These are phyloP conservation scores for Lachancea lanzarotensis DNA, from an alignment of 805 yeast genomes.

Conservation along the genomic window DNA sequence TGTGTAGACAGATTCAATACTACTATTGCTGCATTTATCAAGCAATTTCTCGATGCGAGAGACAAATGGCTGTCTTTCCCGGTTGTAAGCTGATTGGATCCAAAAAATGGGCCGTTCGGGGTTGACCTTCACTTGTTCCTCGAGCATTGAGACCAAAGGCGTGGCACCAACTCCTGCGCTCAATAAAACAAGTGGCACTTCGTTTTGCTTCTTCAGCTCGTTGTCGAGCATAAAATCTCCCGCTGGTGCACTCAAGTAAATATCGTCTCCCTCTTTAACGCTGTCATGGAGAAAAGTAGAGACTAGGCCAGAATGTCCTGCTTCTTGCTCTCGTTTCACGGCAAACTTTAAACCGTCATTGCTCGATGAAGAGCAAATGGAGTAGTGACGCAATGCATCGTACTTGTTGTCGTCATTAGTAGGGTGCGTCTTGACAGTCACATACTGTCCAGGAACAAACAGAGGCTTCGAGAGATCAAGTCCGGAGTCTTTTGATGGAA, in stretches of 20 bases:
- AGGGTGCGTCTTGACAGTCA: constrained; percentile 33
- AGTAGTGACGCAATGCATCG: constrained; percentile 52
- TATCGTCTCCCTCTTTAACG: constrained; percentile 41
- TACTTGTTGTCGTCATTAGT: constrained; percentile 34
- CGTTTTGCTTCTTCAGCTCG: constrained; percentile 34
- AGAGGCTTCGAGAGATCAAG: constrained; percentile 17
- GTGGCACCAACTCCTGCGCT: constrained; percentile 68
- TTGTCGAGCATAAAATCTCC: constrained; percentile 33
- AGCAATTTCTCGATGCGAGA: constrained; percentile 21
- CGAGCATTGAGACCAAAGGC: constrained; percentile 50
- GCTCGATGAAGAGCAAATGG: too few species aligned
- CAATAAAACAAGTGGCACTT: constrained; percentile 37
- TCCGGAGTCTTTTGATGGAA: constrained; percentile 38
- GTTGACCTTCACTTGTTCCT: constrained; percentile 27
- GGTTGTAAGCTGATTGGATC: constrained; percentile 28
- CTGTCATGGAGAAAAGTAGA: constrained; percentile 45
- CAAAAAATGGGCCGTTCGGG: constrained; percentile 28
- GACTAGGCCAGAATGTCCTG: constrained; percentile 37
- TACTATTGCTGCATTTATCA: constrained; percentile 10
- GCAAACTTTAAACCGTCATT: constrained; percentile 37
- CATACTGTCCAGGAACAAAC: constrained; percentile 38
- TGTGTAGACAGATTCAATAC: constrained; percentile 20
- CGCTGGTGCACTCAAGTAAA: constrained; percentile 52
- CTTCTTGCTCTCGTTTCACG: constrained; percentile 40
- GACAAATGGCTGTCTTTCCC: constrained; percentile 22